Percentiles rank a stretch among this genome's conserved stretches.
Conservation (phyloP, 2,329 filamentous ascomycete species). For the Calonectria hongkongensis region DNA sequence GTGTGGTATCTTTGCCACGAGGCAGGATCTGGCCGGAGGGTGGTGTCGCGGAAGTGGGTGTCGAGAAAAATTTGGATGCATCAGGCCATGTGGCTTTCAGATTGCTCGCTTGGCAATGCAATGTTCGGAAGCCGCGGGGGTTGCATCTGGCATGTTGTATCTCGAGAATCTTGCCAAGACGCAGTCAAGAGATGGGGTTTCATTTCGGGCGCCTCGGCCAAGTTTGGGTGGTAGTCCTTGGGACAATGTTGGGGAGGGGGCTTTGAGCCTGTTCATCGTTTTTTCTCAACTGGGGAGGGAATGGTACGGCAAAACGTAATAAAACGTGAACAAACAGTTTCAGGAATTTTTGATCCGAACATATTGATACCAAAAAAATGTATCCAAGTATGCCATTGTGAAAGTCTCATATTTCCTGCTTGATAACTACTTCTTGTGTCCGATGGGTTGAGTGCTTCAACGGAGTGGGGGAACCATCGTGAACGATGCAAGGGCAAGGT, state of each 20-base stretch:
- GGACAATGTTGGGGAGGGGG: not conserved
- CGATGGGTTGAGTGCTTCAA: not conserved
- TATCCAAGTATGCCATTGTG: not conserved
- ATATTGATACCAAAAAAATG: not conserved
- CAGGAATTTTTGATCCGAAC: not conserved
- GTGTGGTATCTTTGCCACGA: slow-evolving; percentile 23
- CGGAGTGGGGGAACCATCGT: slow-evolving; percentile 15
- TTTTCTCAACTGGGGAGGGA: not conserved
- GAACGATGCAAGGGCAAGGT: slow-evolving; percentile 16
- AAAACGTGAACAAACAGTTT: not conserved
- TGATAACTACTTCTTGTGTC: not conserved
- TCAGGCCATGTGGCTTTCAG: slow-evolving; percentile 30
- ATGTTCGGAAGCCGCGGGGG: slow-evolving; percentile 25
- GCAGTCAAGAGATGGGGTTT: slow-evolving; percentile 21
- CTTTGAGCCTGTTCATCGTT: not conserved
- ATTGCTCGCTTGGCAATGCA: slow-evolving; percentile 22
- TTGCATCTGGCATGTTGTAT: slow-evolving; percentile 27
- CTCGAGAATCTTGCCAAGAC: slow-evolving; percentile 26
- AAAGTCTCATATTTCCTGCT: not conserved
- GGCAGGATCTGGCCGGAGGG: slow-evolving; percentile 24
- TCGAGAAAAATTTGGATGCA: not conserved
- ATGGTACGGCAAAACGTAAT: not conserved
- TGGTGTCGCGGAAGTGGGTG: slow-evolving; percentile 19
- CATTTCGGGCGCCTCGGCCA: slow-evolving; percentile 18
- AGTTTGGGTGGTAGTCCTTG: slow-evolving; percentile 14